Base-by-base conservation (phyloP, 805 yeast species). In the Candida lessepsii region DNA sequence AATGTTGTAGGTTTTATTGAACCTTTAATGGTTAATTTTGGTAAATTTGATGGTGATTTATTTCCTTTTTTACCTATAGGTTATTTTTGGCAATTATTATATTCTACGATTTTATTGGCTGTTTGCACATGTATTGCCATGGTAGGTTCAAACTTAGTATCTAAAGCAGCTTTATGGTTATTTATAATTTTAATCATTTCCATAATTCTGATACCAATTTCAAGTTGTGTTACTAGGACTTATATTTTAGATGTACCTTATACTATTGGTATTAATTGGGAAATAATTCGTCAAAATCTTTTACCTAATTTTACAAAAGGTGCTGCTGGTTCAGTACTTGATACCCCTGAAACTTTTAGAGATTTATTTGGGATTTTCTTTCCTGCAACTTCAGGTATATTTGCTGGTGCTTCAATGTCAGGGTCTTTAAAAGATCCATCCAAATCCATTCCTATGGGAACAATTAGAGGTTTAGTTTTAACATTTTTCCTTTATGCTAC, bases 391-490 rank as follows among this genome's bases (percentile, higher is more conserved):
- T 96, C 98, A 5, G 99, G 99, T 42, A 90, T 93, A 19, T 83
- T 93, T 61, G 98, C 99, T 2, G 99, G 99, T 13, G 97, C 99
- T 2, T 86, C 96, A 17, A 93, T 93, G 99, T 88, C 96, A 29
- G 98, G 99, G 14, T 96, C 89, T 52, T 71, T 93, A 47, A 67
- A 76, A 41, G 80, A 76, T 40, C 99, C 99, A 0, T 87, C 96
- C 0, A 79, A 76, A 52, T 79, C 95, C 1, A 93, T 93, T 33
- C 99, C 99, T 0, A 73, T 75, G 45, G 99, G 99, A n/a, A 93
- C 99, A 0, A 61, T 93, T 19, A 78, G 81, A 70, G 99, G 98
- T 0, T 65, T 91, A 7, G 49, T 80, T 3, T 63, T 88, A 27
- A 90, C 98, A 0, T 89, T 93, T 55, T 49, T 73, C 2, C 77